phyloP scores from a whole-genome alignment of 1,139 yeast genomes.

The Nakaseomyces sp. region DNA sequence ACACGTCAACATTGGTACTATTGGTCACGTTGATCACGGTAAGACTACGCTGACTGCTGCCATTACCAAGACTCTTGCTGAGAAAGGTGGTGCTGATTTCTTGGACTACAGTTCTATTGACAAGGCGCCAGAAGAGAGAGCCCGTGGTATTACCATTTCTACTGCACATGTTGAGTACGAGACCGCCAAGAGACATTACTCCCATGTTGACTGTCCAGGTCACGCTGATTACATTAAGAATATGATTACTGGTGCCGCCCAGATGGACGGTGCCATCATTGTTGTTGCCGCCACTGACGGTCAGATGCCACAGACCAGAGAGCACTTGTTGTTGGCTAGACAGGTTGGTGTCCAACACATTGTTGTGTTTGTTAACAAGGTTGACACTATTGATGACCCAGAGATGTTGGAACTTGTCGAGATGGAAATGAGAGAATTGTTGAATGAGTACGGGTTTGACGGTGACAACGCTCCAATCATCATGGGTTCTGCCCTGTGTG shows the following conservation, averaged over 20 bases:
- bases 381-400: slow-evolving; percentile 94
- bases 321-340: slow-evolving; percentile 94
- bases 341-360: slow-evolving; percentile 98
- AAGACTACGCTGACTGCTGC: slow-evolving; percentile 98
- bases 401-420: slow-evolving; percentile 99
- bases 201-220: slow-evolving; percentile 98
- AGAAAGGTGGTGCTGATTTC: slow-evolving; percentile 85
- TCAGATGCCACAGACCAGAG: slow-evolving; percentile 99
- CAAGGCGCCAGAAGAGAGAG: slow-evolving; percentile 99
- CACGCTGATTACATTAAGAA: slow-evolving; percentile 98
- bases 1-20: slow-evolving; percentile 93
- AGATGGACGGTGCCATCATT: slow-evolving; percentile 99
- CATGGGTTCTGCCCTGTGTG: slow-evolving; percentile 98
- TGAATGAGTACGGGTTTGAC: slow-evolving; percentile 85
- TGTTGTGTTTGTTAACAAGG: slow-evolving; percentile 96
- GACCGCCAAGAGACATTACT: slow-evolving; percentile 86
- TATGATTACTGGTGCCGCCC: slow-evolving; percentile 99
- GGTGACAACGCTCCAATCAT: slow-evolving; percentile 97
- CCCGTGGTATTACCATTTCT: slow-evolving; percentile 98
- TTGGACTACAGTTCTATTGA: slow-evolving; percentile 90
- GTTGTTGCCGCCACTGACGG: slow-evolving; percentile 99
- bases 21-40: slow-evolving; percentile 97
- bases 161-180: slow-evolving; percentile 96
- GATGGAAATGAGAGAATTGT: slow-evolving; percentile 99
- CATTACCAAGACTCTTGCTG: slow-evolving; percentile 87